A percentile compares a stretch with the other conserved stretches of the same genome.
These are phyloP conservation scores for Schizonepeta tenuifolia DNA, from an alignment of 257 asterid genomes.

Conservation along the genomic window DNA sequence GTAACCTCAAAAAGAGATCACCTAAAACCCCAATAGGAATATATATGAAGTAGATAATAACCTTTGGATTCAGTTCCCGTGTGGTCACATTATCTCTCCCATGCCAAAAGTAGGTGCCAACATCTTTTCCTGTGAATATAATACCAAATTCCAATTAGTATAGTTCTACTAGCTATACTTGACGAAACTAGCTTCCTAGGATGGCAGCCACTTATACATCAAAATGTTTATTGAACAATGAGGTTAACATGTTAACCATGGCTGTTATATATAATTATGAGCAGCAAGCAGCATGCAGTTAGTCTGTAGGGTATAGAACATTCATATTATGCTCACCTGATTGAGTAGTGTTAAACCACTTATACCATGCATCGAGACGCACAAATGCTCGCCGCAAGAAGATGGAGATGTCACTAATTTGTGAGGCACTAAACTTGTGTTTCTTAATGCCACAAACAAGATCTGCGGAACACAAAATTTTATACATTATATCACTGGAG, in stretches of 20 bases:
- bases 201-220: constrained; percentile 24
- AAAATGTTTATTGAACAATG: neutral
- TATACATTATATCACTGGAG: neutral
- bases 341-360: constrained; percentile 94
- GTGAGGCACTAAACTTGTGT: constrained; percentile 65
- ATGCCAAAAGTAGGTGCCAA: constrained; percentile 88
- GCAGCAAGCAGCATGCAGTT: constrained; percentile 19
- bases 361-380: constrained; percentile 95
- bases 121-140: constrained; percentile 66
- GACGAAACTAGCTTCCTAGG: constrained; percentile 26
- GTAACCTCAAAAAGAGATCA: constrained; percentile 12
- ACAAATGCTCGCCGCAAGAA: constrained; percentile 77
- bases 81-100: constrained; percentile 76
- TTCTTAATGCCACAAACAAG: constrained; percentile 68
- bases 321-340: constrained; percentile 57
- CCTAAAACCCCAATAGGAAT: constrained; percentile 20
- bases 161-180: constrained; percentile 28
- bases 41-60: constrained; percentile 35
- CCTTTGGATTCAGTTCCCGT: constrained; percentile 97
- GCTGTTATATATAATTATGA: neutral
- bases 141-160: constrained; percentile 10
- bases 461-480: constrained; percentile 51
- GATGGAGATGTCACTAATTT: constrained; percentile 57
- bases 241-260: constrained; percentile 11
- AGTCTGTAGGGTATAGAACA: constrained; percentile 12